A percentile compares a stretch with the other conserved stretches of the same genome.
These are phyloP conservation scores for Sporothrix globosa DNA, from an alignment of 2,329 filamentous ascomycete genomes.

Conservation along the genomic window DNA sequence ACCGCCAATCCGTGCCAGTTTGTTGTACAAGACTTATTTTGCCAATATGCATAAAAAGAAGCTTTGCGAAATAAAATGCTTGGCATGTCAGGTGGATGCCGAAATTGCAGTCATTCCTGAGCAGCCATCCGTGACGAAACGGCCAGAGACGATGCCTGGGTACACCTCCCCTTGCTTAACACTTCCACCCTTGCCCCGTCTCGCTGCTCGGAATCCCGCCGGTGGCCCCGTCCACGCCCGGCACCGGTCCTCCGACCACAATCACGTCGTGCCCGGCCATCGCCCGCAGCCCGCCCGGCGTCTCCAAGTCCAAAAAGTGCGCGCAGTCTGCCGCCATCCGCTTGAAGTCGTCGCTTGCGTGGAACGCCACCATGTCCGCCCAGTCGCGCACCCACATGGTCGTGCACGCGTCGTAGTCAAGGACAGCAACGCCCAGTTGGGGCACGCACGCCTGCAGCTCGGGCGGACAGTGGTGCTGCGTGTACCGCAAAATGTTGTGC, in stretches of 20 bases:
- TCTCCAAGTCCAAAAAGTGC: slow-evolving; percentile 21
- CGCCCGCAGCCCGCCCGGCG: slow-evolving; percentile 17
- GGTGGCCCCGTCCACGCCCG: slow-evolving; percentile 5
- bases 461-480: slow-evolving; percentile 20
- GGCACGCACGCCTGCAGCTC: not conserved
- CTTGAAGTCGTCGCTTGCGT: slow-evolving; percentile 28
- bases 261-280: slow-evolving; percentile 26
- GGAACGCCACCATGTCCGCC: slow-evolving; percentile 23
- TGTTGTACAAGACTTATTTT: not conserved
- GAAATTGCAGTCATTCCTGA: too few relatives aligned
- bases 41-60: too few relatives aligned
- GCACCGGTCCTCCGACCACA: slow-evolving; percentile 5
- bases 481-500: slow-evolving; percentile 24
- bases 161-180: not conserved
- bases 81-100: not conserved
- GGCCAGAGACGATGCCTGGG: too few relatives aligned
- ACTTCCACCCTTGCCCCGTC: slow-evolving; percentile 24
- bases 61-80: not conserved
- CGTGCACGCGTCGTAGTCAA: slow-evolving; percentile 29
- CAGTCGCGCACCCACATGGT: slow-evolving; percentile 27
- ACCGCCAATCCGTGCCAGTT: not conserved
- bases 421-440: slow-evolving; percentile 11
- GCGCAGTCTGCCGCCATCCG: slow-evolving; percentile 24
- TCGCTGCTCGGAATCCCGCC: slow-evolving; percentile 11
- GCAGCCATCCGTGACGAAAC: too few relatives aligned